phyloP scores from a whole-genome alignment of 1,139 yeast species.

The Debaryomycetaceae sp. region DNA sequence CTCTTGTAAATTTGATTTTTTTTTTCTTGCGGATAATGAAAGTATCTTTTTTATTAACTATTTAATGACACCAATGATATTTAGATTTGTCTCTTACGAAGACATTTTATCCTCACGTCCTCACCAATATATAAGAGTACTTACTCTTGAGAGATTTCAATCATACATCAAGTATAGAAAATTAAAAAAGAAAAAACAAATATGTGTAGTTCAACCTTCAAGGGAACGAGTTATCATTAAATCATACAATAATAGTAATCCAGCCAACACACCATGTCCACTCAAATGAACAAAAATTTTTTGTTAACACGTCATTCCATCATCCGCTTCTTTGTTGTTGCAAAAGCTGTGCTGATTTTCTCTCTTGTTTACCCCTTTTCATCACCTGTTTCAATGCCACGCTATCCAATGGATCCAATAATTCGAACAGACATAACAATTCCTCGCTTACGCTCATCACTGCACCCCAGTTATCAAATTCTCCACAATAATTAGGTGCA shows the following conservation, averaged over 20 bases:
- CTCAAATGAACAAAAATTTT: no score
- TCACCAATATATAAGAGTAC: background rate
- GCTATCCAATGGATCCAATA: slow-evolving; percentile 89
- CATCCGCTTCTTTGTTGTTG: slow-evolving; percentile 9
- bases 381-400: slow-evolving; percentile 89
- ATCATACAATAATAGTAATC: background rate
- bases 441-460: slow-evolving; percentile 97
- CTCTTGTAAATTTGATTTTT: no score
- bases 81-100: no score
- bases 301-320: background rate
- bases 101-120: background rate
- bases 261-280: no score
- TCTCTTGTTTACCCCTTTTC: slow-evolving; percentile 80
- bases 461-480: slow-evolving; percentile 98
- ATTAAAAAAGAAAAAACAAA: no score
- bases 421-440: slow-evolving; percentile 84
- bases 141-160: background rate
- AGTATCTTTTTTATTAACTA: no score
- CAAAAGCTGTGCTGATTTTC: slow-evolving; percentile 53
- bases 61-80: no score
- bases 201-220: background rate
- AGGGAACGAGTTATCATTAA: background rate
- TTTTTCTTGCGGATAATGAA: no score
- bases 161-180: background rate
- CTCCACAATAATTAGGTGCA: slow-evolving; percentile 98